phyloP scores from a whole-genome alignment of 768 basidiomycete species.

The Ramaria sp. region DNA sequence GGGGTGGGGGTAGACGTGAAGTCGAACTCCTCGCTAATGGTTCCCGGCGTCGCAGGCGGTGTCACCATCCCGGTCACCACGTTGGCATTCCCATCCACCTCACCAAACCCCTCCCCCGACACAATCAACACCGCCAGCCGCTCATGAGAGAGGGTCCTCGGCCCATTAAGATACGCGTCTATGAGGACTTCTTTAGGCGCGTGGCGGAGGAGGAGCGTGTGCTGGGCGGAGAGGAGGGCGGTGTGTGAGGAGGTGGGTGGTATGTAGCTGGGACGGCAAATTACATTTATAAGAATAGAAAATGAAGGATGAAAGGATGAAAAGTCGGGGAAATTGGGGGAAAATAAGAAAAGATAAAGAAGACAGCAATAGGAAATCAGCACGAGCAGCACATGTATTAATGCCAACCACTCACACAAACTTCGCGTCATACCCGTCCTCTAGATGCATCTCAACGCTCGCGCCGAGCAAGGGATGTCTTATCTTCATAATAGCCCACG shows the following conservation, averaged over 20 bases:
- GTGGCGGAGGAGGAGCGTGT: conserved; percentile 28
- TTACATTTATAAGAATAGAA: too few species aligned
- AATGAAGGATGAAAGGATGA: too few species aligned
- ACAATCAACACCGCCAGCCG: conserved; percentile 54
- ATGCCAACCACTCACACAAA: conserved; percentile 43
- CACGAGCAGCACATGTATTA: too few species aligned
- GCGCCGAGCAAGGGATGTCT: conserved; percentile 68
- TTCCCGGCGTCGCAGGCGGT: conserved; percentile 22
- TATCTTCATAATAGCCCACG: conserved; percentile 64
- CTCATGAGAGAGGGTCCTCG: conserved; percentile 57
- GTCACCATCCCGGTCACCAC: conserved; percentile 13
- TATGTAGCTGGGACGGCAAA: conserved; percentile 29
- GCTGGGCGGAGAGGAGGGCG: conserved; percentile 37
- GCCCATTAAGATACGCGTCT: conserved; percentile 65
- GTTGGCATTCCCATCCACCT: too few species aligned
- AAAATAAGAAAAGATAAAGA: too few species aligned
- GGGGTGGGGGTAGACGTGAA: conserved; percentile 14
- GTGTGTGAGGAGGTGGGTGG: conserved; percentile 32
- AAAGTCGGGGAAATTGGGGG: too few species aligned
- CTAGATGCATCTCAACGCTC: conserved; percentile 36
- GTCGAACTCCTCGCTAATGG: background rate
- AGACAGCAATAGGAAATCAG: too few species aligned
- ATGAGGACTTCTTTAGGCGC: conserved; percentile 37
- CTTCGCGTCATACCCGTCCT: conserved; percentile 48
- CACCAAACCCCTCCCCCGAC: conserved; percentile 4